Base-by-base conservation (phyloP, 169 alveolate genomes). In the Theileria orientalis region DNA sequence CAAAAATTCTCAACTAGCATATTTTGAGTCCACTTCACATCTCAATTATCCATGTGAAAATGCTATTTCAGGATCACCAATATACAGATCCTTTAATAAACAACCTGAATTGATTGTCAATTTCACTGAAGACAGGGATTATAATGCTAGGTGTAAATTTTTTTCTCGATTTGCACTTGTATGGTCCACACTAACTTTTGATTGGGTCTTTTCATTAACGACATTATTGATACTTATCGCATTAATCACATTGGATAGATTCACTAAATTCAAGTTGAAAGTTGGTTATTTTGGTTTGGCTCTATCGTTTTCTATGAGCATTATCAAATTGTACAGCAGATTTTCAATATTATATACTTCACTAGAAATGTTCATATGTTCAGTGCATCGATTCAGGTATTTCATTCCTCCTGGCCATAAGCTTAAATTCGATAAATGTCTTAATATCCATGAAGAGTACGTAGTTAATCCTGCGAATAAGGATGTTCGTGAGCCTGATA, bases 1-100 rank as follows among this genome's bases (percentile, higher is more conserved):
- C 23, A 74, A 62, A 67, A 74, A 29, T 29, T 32, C 57, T 11
- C 74, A 74, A n/a, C 23, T 33, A 33, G 33, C 27, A 11, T 42
- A 37, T 59, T 13, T 74, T 14, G 83, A 74, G 29, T 29, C 69
- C 37, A 52, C 16, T 54, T 40, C 19, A 13, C 11, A 51, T 7
- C 56, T 74, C n/a, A 46, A 74, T 27, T 40, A 59, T 51, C 52
- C 57, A 14, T 62, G 42, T 23, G 75, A 57, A 3, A 69, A 60
- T 35, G 63, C 52, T 14, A 64, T 74, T 3, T 35, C 83, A 32
- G 83, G 83, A 9, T 63, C 74, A 7, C 66, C 7, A 3, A 64
- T 74, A 0, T 74, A 74, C 32, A 32, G 83, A 14, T 59, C 74
- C 42, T 74, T 74, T 54, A 51, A 67, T 0, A 74, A 33, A 35